Base-by-base conservation (phyloP, 1,139 yeast genomes). In the Kodamaea sp. region DNA sequence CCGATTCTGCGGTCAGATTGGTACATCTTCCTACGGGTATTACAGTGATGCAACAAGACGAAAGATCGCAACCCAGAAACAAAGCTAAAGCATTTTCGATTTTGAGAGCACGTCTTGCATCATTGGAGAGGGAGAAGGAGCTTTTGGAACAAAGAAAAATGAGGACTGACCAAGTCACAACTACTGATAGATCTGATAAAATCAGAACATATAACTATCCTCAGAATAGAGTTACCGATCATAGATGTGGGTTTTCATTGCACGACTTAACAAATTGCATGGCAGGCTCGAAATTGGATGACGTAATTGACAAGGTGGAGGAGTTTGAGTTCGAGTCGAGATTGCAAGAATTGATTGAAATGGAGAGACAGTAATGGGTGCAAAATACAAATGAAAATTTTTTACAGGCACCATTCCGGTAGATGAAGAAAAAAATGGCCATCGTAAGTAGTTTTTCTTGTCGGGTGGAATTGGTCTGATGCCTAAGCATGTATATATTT, bases 1-100 rank as follows among this genome's bases (percentile, higher is more conserved):
- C 98, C 0, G 98, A 92, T 57, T 88, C 97, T 1, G 99, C 98
- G 0, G 97, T 92, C 13, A 73, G 98, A 49, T 65, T 94, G 24
- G 89, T 94, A 0, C 99, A 92, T 61, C 70, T 84, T 13, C 97
- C 98, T 2, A 82, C 96, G 0, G 97, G 97, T 3, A 80, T 88
- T 28, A 82, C 80, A 10, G 96, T 92, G 3, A 73, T 80, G 36
- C 95, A 92, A 70, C 98, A 94, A 57, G 97, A 92, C 55, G 96
- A 89, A 53, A 66, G 99, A 43, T 89, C 97, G 0, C 99, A 92
- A 61, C 97, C 94, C 37, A 78, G 83, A 49, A 94, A 94, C 59
- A 89, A 88, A 57, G 97, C 96, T n/a, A 88, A 86, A 52, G 98
- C 98, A 1, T 83, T 87, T 55, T 74, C 85, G 29, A 78, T 92